Evolutionary conservation across 352 stramenopile genomes (phyloP), one percentile per base, ranked within the genome.

Genomic region (Plasmopara halstedii): DNA sequence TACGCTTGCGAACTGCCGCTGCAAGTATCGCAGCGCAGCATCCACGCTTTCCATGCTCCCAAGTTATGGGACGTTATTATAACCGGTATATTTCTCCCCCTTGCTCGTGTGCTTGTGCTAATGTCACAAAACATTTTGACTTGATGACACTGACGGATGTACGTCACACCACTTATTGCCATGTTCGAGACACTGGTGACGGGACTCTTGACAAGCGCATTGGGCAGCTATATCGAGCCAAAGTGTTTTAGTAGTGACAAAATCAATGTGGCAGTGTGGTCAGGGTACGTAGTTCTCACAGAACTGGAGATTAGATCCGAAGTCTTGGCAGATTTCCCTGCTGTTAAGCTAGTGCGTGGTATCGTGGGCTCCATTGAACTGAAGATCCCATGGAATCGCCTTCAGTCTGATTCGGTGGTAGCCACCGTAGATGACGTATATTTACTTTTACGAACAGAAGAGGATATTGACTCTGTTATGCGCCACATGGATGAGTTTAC

Each of bases 161-260:
- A 29, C 25, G 11, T 29, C 25, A 37, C 44, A 51, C 31, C 33
- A 37, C 25, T 37, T 43, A 37, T 39, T 10, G 42, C 32, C 35
- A 94, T 94, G 83, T 92, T 94, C 50, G 83, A 94, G 75, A 87
- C 78, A 56, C 75, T 91, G 25, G 83, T 92, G 32, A 88, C 81
- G 43, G 71, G 79, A 50, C 57, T 94, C 49, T 67, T 94, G 34
- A 94, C 83, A 43, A 88, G 75, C 45, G 73, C 84, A 18, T 72
- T 94, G 38, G 83, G 83, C 44, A 92, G 52, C 71, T 91, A 87
- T 71, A 88, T 94, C 52, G 80, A 94, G 44, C 69, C 80, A 20
- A 73, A 70, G 40, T 92, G 83, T 73, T 94, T 94, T 59, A 88
- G 78, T 56, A 83, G 67, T 49, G 79, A 94, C 66, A 92, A 92